Base-by-base conservation (phyloP, 2,329 filamentous ascomycete genomes). In the Lecanicillium sp. region DNA sequence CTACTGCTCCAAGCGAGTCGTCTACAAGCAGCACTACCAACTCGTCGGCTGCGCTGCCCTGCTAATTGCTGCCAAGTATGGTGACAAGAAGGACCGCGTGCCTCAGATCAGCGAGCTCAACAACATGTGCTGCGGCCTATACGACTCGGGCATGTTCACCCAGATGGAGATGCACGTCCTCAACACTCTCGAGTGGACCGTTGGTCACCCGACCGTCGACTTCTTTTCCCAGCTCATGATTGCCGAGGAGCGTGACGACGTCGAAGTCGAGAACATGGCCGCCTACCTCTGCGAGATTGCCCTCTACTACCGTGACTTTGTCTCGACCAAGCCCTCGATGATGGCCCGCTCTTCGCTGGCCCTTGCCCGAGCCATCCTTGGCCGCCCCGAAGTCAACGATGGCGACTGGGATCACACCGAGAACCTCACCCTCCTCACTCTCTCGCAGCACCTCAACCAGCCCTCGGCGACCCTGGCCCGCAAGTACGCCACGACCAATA, bases 91-190 rank as follows among this genome's bases (percentile, higher is more conserved):
- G 71, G 92, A 98, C 58, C 81, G 89, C 37, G 92, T 98, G n/a
- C 92, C 92, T 4, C 92, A 94, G 48, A 94, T 98, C 59, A 81
- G 87, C 59, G 92, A 98, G 61, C 73, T 98, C 48, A 95, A 95
- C 74, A 94, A 90, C 50, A 97, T 98, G 92, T 98, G 92, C 75
- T 97, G 92, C 66, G 89, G 86, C 28, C 76, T 97, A 29, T 98
- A 98, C 66, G 92, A 98, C 55, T 88, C 95, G 36, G 90, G 95
- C 67, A 98, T 98, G 92, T 98, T 98, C 68, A 90, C 89, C 10
- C 92, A 98, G 65, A 98, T 98, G 92, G 92, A 98, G 69, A 97
- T 94, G 89, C 92, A 98, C 62, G 90, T 98, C 28, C 76, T 98
- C 52, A 94, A 96, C 66, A 98, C 92, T 2, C 77, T 98, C 43